Base-by-base conservation (phyloP, 2,329 filamentous ascomycete genomes). In the Beauveria brongniartii region DNA sequence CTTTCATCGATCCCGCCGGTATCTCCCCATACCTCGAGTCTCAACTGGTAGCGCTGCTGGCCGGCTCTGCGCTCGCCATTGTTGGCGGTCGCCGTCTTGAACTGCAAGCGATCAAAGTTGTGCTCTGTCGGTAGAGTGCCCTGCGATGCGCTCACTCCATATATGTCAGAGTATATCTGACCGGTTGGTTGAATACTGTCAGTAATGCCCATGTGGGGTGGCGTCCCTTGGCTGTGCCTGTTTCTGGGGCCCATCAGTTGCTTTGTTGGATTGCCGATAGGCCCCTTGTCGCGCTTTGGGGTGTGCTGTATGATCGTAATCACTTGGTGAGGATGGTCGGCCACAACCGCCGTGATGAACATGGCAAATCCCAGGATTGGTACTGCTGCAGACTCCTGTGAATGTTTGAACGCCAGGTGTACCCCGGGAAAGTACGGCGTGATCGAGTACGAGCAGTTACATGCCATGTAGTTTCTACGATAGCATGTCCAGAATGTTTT, bases 81-180 rank as follows among this genome's bases (percentile, higher is more conserved):
- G 76, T 96, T 97, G 26, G 91, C 91, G 0, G 92, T 96, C 1
- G 92, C 92, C 65, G 91, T 90, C 72, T 96, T 95, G 81, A 96
- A 97, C 68, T 96, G 92, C 56, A 96, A 94, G 12, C 92, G 86
- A 70, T 96, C 92, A 70, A 95, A 97, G 0, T 81, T 84, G 64
- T 85, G 80, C 65, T 85, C 82, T 7, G 76, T 81, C 5, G 80
- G 77, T 18, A 75, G 74, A 69, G 40, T 72, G 67, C 26, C 67
- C 64, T 1, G 67, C 61, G 34, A 70, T 69, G 30, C 65, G 57
- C 44, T 67, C 62, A 63, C 20, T 24, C 53, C 53, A 18, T 55
- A 56, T 10, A 40, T 37, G 14, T 48, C 43, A 20, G 20, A n/a
- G 20, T 41, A 24, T 20, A 41, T 37, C 20, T 12, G 34, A 40